Base-by-base conservation (phyloP, 495 filamentous ascomycete genomes). In the Trichoderma parareesei region DNA sequence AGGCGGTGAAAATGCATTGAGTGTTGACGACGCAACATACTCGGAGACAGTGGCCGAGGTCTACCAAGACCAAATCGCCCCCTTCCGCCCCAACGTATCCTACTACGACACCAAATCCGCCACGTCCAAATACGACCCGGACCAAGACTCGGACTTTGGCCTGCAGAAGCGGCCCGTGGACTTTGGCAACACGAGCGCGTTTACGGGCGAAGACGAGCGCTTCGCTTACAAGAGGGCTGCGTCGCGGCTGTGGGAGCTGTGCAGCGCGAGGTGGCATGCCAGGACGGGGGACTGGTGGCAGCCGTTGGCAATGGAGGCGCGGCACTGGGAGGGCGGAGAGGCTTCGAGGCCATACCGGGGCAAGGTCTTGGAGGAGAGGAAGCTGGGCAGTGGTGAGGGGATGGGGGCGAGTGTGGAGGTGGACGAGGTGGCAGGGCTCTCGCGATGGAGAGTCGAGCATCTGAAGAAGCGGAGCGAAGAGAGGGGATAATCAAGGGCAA, bases 71-170 rank as follows among this genome's bases (percentile, higher is more conserved):
- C 77, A 81, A 27, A 82, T 82, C 37, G 84, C 85, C 0, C 88
- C 88, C 9, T 90, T 91, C 72, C 77, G 87, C 5, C 88, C 89
- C 5, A 91, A 91, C 70, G 78, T 89, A n/a, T 84, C 87, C 0
- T 76, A 76, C 1, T 86, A 87, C 65, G 63, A 65, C 68, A 71
- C 70, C 0, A 74, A 76, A 60, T 72, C 76, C 11, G 67, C 55
- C 20, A 74, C 75, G 55, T 73, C 74, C 38, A 73, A 72, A 42
- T 78, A 81, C 65, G 70, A 79, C 63, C 74, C 76, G 1, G 80
- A 82, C 67, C 79, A 78, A 38, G 79, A 82, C 65, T 78, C 76
- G 1, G 78, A 81, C 64, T 81, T 80, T 20, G 73, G 69, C 20
- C 64, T 72, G 59, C 65, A 61, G 37, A 71, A 67, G 61, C 74